These are phyloP conservation scores for Candida montana DNA, from an alignment of 805 yeast genomes.

Conservation along the genomic window DNA sequence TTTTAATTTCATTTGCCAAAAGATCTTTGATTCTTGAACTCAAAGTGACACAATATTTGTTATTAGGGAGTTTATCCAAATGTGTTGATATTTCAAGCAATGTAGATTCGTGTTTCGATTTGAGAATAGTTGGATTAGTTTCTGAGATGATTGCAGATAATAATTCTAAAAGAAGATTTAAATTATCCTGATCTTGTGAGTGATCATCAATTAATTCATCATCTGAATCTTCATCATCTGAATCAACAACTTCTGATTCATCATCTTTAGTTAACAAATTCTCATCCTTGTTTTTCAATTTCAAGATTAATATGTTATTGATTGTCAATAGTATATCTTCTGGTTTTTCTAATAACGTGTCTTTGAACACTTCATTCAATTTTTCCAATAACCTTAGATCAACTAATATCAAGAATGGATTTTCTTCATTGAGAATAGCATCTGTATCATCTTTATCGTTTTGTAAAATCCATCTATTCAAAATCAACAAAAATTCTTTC, in stretches of 20 bases:
- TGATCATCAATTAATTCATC: conserved; percentile 22
- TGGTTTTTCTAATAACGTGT: conserved; percentile 40
- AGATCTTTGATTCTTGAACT: conserved; percentile 15
- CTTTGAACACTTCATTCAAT: conserved; percentile 53
- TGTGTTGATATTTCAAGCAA: conserved; percentile 27
- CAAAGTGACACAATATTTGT: conserved; percentile 16
- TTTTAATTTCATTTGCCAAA: conserved; percentile 9
- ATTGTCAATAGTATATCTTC: conserved; percentile 49
- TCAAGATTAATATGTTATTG: conserved; percentile 32
- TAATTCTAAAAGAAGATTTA: conserved; percentile 32
- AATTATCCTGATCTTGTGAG: conserved; percentile 19
- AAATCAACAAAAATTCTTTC: conserved; percentile 41
- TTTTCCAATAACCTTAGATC: conserved; percentile 63
- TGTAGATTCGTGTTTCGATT: conserved; percentile 15
- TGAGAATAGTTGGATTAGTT: conserved; percentile 19
- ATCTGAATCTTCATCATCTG: conserved; percentile 33
- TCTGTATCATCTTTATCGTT: conserved; percentile 4
- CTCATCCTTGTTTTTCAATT: conserved; percentile 4
- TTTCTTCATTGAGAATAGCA: conserved; percentile 23
- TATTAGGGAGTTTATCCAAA: conserved; percentile 22
- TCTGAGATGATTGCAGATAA: conserved; percentile 33
- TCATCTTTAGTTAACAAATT: conserved; percentile 12
- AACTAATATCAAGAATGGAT: conserved; percentile 50
- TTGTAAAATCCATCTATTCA: conserved; percentile 56
- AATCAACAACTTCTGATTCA: conserved; percentile 27